Evolutionary conservation across 2,329 filamentous ascomycete species (phyloP).

Genomic region (Bipolaris bicolor): DNA sequence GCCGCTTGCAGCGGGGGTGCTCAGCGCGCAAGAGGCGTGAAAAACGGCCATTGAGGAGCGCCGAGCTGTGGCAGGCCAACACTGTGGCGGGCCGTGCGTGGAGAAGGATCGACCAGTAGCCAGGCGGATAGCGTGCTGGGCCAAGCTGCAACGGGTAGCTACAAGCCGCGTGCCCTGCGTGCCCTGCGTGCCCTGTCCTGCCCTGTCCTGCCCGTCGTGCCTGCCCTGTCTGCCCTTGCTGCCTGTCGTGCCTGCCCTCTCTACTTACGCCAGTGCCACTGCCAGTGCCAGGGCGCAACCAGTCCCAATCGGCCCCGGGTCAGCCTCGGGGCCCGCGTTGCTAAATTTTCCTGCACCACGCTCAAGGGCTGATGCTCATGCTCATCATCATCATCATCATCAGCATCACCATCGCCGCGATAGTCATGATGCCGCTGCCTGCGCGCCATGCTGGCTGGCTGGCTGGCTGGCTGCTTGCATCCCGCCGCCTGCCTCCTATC

Average conservation of each 20-base stretch:
- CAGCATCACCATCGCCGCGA: not conserved
- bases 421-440: too few species aligned
- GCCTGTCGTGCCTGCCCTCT: too few species aligned
- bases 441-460: too few species aligned
- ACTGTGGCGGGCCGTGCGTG: slow-evolving; percentile 35
- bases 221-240: too few species aligned
- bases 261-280: too few species aligned
- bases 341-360: slow-evolving; percentile 7
- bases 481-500: too few species aligned
- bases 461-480: too few species aligned
- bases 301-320: slow-evolving; percentile 5
- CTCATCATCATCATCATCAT: not conserved
- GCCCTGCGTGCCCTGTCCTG: too few species aligned
- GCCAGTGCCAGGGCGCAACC: too few species aligned
- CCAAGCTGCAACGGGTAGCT: slow-evolving; percentile 20
- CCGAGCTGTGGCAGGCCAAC: slow-evolving; percentile 28
- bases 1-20: slow-evolving; percentile 19
- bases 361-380: not conserved
- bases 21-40: slow-evolving; percentile 29
- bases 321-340: slow-evolving; percentile 18
- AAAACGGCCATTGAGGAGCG: slow-evolving; percentile 35
- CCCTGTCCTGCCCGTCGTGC: too few species aligned
- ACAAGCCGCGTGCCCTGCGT: slow-evolving; percentile 14
- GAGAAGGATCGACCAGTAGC: slow-evolving; percentile 35
- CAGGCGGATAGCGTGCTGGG: slow-evolving; percentile 15